These are phyloP conservation scores for Millerago galiae DNA, from an alignment of 805 yeast genomes.

Conservation along the genomic window DNA sequence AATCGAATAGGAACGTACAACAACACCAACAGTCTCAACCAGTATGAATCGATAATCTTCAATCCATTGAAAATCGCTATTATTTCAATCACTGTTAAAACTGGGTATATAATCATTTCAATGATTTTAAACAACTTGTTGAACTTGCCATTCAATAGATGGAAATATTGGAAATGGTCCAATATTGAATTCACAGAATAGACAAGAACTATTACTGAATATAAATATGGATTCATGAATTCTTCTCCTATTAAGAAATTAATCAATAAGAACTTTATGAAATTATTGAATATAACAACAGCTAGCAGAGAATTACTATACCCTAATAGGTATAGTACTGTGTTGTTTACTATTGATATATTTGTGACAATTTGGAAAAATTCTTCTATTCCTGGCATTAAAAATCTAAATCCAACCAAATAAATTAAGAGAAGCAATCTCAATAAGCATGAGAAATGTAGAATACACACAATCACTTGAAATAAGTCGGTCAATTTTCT, in stretches of 20 bases:
- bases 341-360: no score
- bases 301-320: no score
- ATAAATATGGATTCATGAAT: background rate
- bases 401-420: conserved; percentile 3
- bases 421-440: conserved; percentile 1
- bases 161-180: no score
- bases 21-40: background rate
- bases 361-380: conserved; percentile 2
- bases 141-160: background rate
- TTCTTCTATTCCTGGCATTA: conserved; percentile 1
- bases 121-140: background rate
- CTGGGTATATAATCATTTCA: background rate
- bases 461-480: background rate
- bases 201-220: background rate
- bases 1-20: background rate
- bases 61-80: background rate
- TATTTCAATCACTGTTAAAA: background rate
- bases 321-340: no score
- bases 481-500: background rate
- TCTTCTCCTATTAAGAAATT: no score
- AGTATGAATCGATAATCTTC: background rate
- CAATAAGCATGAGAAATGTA: background rate
- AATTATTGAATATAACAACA: no score
- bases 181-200: background rate
- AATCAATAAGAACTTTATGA: no score